Evolutionary conservation across 257 asterid genomes (phyloP).

Genomic region (Rubia yunnanensis): DNA sequence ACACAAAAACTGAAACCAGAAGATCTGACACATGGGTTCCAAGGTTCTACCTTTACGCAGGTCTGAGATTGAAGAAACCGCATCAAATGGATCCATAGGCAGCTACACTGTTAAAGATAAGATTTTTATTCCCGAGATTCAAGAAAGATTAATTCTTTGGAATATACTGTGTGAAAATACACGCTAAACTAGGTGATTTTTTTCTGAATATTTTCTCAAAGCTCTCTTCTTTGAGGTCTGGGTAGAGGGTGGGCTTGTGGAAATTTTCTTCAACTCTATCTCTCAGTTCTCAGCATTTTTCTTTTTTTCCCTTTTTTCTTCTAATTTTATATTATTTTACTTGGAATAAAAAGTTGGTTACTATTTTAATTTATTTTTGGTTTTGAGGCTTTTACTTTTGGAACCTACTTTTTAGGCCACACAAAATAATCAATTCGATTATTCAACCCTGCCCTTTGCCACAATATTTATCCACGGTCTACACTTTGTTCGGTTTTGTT

Average conservation of each 20-base stretch:
- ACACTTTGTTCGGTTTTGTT: background rate
- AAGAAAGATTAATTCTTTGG: slow-evolving; percentile 10
- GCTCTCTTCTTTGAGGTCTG: slow-evolving; percentile 13
- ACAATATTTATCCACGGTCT: background rate
- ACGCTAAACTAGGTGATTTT: slow-evolving; percentile 17
- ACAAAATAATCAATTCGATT: background rate
- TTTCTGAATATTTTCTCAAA: slow-evolving; percentile 8
- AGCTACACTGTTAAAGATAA: slow-evolving; percentile 17
- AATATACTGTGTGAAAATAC: background rate
- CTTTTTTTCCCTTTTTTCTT: background rate
- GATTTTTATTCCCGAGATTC: slow-evolving; percentile 19
- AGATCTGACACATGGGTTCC: slow-evolving; percentile 21
- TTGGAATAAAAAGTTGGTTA: background rate
- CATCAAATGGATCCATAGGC: slow-evolving; percentile 46
- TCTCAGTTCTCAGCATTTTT: background rate
- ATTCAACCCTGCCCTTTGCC: slow-evolving; percentile 15
- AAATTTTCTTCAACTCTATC: slow-evolving; percentile 7
- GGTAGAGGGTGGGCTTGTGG: slow-evolving; percentile 3
- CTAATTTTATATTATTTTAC: background rate
- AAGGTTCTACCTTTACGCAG: slow-evolving; percentile 51
- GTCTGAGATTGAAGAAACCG: slow-evolving; percentile 35
- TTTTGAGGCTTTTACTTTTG: slow-evolving; percentile 15
- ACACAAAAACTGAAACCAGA: slow-evolving; percentile 6
- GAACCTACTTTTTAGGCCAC: slow-evolving; percentile 9
- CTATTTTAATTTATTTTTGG: slow-evolving; percentile 3